Base-by-base conservation (phyloP, 139 green algal genomes). In the Mychonastes homosphaera region DNA sequence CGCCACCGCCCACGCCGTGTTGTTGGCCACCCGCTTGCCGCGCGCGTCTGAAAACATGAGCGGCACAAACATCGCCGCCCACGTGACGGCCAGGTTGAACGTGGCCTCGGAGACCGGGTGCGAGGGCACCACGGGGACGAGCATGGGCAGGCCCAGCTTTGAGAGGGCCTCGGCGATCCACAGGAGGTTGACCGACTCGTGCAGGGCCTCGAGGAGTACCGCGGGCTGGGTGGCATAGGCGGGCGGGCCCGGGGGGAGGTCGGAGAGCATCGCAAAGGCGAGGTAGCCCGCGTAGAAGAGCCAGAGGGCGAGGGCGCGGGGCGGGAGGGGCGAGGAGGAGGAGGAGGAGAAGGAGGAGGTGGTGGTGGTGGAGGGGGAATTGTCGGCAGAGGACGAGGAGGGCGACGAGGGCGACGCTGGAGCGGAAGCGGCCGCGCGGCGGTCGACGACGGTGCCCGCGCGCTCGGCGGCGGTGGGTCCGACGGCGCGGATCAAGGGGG, bases 71-170 rank as follows among this genome's bases (percentile, higher is more conserved):
- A 92, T 83, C 0, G 85, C 45, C 3, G 50, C 62, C 86, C 82
- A 91, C 6, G 82, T 74, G 44, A 77, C 78, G 1, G 92, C 62
- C 27, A 85, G 82, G 53, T 93, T 91, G 72, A 93, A 91, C 1
- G 90, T 12, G 1, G 77, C 83, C 66, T 93, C 81, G 7, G 58
- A 74, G 10, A 81, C 67, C 4, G 68, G 72, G 41, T 48, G 41
- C 7, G 41, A 40, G 28, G 59, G 48, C 10, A 72, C 30, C 34
- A 35, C 53, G 3, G 76, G 79, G 10, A 87, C 72, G 12, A 64
- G 55, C n/a, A n/a, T n/a, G 26, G 69, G 67, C 10, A 89, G 36
- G 19, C 64, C 51, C 0, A 82, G 27, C 19, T 60, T 21, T 1
- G 39, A 33, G 1, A 67, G 41, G 8, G 16, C 39, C 39, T 67